Base-by-base conservation (phyloP, 2,329 filamentous ascomycete genomes). In the Juglanconis sp. region DNA sequence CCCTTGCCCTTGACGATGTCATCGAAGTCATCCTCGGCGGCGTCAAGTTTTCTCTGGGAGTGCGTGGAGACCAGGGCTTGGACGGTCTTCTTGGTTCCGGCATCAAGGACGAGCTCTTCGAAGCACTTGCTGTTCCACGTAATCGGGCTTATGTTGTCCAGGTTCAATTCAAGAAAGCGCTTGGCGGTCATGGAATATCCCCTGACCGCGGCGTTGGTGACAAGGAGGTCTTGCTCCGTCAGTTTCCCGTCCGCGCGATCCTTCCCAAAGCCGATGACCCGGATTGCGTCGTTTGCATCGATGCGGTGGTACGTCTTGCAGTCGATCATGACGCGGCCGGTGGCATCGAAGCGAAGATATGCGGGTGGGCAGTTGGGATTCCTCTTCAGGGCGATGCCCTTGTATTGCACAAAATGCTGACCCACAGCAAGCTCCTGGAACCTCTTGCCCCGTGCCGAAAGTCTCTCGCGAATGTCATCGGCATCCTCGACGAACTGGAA, bases 291-390 rank as follows among this genome's bases (percentile, higher is more conserved):
- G 35, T 70, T 68, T 6, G 69, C 61, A 30, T 69, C 67, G 53
- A 69, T 56, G 13, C 70, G 66, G 50, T 71, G 68, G 64, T 69
- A 73, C 3, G 72, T 73, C 54, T 71, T 69, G 60, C 67, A 68
- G 63, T 75, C 73, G 53, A 75, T 66, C 70, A 75, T 74, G 34
- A 75, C 67, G 38, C 71, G 69, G 2, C 72, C 71, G 13, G 68
- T 66, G 15, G 73, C 67, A 52, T 71, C 67, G 48, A 67, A 62
- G 15, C 63, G 62, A 50, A 53, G 31, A 32, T 64, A 63, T 17
- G 54, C 57, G 36, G 31, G 30, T 35, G 57, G 46, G 36, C 35
- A 49, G 11, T 57, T 36, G 3, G 57, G 57, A 11, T 63, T 36
- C 48, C 51, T 63, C 38, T 63, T 65, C 4, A 71, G 54, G 10